Base-by-base conservation (phyloP, 495 filamentous ascomycete genomes). In the Penicillium lividum region DNA sequence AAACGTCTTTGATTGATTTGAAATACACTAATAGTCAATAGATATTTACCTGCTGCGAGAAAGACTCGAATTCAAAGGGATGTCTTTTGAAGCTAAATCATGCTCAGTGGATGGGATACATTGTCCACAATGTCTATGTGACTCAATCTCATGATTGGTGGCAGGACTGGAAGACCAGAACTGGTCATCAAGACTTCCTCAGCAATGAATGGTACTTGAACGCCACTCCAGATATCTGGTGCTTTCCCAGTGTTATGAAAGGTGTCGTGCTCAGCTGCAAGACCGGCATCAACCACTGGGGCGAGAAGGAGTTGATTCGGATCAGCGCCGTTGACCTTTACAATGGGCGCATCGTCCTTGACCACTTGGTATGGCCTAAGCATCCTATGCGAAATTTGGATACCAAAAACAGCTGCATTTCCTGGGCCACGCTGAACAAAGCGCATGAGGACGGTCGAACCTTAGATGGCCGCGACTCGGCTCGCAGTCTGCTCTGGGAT, bases 291-390 rank as follows among this genome's bases (percentile, higher is more conserved):
- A 43, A 73, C 1, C 13, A 45, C 0, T 45, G 53, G 9, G 64
- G 69, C 1, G 67, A 73, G 0, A 18, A 43, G 1, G 78, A 82
- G 18, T 68, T 84, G 0, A 73, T 81, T 38, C 70, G 70, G 0
- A 8, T 84, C 1, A 73, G 69, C 22, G 63, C 70, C 2, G 53
- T 82, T 6, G 81, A 84, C 53, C 75, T 73, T 51, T 71, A 80
- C 57, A 69, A 70, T 0, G 73, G 78, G 2, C 63, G 73, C 4
- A 44, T 70, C 3, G 66, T 82, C 10, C 61, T 83, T 28, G 67
- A 83, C 54, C 58, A 61, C 0, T 59, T 82, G 8, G 80, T 82
- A 1, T 61, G 51, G 1, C 80, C 81, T 0, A 59, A 56, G 0
- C 61, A 72, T 0, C 15, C 52, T 3, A 77, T 82, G 56, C 40